Evolutionary conservation across 2,329 filamentous ascomycete species (phyloP), one percentile per base, ranked within the genome.

Genomic region (Calonectria multiphialidica): DNA sequence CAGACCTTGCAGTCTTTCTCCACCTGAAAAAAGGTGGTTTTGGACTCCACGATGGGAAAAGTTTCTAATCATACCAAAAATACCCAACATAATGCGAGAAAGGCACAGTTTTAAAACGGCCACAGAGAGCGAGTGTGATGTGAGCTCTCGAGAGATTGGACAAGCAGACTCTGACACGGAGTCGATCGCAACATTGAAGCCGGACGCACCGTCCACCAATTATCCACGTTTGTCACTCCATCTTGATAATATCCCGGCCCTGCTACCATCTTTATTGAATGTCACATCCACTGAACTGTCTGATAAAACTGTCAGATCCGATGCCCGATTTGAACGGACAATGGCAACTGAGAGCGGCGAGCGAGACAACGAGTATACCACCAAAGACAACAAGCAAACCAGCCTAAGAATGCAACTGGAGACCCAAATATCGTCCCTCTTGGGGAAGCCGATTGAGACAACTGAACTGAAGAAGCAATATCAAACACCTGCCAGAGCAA

Each of bases 11-110:
- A 75, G 79, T 23, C 74, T 86, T 6, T 80, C 78, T 15, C 72
- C 73, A 18, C 82, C 83, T 2, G 72, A 73, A 16, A 79, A 81
- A 55, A 66, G 66, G 8, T 83, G 81, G 80, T 79, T 76, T 33
- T 86, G 84, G 83, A 82, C 83, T 1, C 78, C 77, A 2, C 70
- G 72, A 4, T 81, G 79, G 76, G 83, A 84, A 44, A 81, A 81
- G 40, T 85, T 86, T 53, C 68, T 85, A 7, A 77, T 86, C n/a
- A 68, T 85, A 8, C 83, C 84, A 1, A 72, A 66, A 57, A 75
- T 84, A 15, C 84, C 84, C 3, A 25, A 74, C 3, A 68, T 15
- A 16, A 80, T 83, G 64, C 75, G 74, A 37, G 75, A 78, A 21
- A 71, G 75, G 37, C n/a, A 70, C 21, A 50, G 18, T 8, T 44